These are phyloP conservation scores for Cryptosporidium meleagridis DNA, from an alignment of 169 alveolate genomes.

Conservation along the genomic window DNA sequence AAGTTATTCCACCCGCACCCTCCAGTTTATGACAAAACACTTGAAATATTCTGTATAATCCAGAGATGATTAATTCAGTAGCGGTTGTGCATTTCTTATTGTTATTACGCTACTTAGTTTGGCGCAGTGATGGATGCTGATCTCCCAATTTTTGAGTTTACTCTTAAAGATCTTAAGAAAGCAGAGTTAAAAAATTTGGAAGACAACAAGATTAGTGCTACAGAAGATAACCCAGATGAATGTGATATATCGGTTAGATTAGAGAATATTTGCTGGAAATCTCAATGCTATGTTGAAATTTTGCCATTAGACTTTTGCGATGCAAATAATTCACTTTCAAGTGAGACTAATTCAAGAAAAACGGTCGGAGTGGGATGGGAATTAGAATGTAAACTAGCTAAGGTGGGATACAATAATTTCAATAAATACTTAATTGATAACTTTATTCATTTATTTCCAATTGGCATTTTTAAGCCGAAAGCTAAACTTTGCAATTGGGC, in stretches of 20 bases:
- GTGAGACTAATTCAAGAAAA: background rate
- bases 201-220: background rate
- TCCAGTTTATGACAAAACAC: background rate
- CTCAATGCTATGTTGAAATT: slow-evolving; percentile 3
- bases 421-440: background rate
- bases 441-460: background rate
- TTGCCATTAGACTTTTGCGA: slow-evolving; percentile 19
- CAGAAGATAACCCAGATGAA: slow-evolving; percentile 10
- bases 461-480: background rate
- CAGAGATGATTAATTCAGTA: no score
- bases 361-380: slow-evolving; percentile 12
- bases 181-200: background rate
- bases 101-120: background rate
- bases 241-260: background rate
- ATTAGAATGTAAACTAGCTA: background rate
- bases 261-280: background rate
- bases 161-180: background rate
- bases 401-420: background rate
- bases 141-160: background rate
- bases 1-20: background rate
- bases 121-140: background rate
- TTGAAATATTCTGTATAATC: background rate
- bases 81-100: background rate
- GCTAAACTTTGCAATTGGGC: slow-evolving; percentile 11
- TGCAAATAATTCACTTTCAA: background rate